phyloP scores from a whole-genome alignment of 495 filamentous ascomycete genomes.

The Neurospora cerealis region DNA sequence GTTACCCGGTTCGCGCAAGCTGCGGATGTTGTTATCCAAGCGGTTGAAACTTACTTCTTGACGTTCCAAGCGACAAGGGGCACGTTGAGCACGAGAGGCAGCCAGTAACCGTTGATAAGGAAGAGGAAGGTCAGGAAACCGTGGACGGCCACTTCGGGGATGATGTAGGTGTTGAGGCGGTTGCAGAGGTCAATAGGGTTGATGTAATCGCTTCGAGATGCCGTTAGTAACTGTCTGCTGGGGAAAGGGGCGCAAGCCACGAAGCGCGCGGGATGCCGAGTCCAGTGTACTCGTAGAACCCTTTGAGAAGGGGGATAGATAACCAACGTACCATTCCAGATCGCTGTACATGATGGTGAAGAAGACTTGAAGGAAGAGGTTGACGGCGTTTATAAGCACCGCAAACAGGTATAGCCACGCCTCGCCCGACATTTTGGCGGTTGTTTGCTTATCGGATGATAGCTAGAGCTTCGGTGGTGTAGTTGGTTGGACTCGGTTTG shows the following conservation, averaged over 20 bases:
- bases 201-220: slow-evolving; percentile 81
- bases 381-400: slow-evolving; percentile 99
- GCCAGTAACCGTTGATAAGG: slow-evolving; percentile 98
- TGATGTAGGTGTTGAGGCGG: slow-evolving; percentile 98
- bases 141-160: slow-evolving; percentile 96
- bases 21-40: background rate
- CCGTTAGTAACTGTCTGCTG: background rate
- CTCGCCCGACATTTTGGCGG: slow-evolving; percentile 87
- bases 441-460: slow-evolving; percentile 1
- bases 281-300: background rate
- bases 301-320: slow-evolving; percentile 6
- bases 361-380: slow-evolving; percentile 99
- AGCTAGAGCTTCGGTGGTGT: slow-evolving; percentile 1
- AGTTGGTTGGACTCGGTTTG: background rate
- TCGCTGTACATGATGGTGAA: slow-evolving; percentile 99
- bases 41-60: slow-evolving; percentile 67
- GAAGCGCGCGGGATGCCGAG: background rate
- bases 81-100: slow-evolving; percentile 84
- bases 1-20: slow-evolving; percentile 14
- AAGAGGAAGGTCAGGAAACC: slow-evolving; percentile 90
- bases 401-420: slow-evolving; percentile 98
- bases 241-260: background rate
- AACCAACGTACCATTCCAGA: slow-evolving; percentile 72
- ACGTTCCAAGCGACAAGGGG: slow-evolving; percentile 88
- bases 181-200: slow-evolving; percentile 99